Evolutionary conservation across 2,329 filamentous ascomycete genomes (phyloP), one percentile per base, ranked within the genome.

Genomic region (Colletotrichum falcatum): DNA sequence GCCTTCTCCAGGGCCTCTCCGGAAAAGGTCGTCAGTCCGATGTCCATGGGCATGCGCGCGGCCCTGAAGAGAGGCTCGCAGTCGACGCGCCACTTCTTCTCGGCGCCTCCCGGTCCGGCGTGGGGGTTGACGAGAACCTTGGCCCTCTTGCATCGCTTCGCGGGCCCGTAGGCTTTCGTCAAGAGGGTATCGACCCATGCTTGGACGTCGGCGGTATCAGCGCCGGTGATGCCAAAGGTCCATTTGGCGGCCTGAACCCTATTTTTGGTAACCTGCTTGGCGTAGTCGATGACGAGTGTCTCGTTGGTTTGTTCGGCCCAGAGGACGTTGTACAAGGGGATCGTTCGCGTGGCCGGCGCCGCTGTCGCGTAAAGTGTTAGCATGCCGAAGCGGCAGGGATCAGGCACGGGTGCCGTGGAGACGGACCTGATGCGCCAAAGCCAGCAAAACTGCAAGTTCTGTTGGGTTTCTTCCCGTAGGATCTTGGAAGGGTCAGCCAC

Each of bases 111-210:
- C 51, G 94, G 92, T 0, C 96, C 96, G 18, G 94, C 94, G 76
- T 95, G 92, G 0, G 96, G 96, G 79, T 99, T 99, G 72, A 99
- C 87, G 53, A 98, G 84, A 16, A 98, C 90, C 79, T 96, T 97
- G 73, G 96, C 90, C 56, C 94, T 90, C 80, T 94, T 96, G 68
- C 86, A 87, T 63, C 86, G 87, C 76, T 92, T 89, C 1, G 92
- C 87, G 9, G 83, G 65, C 84, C 91, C 83, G 76, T 97, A 98
- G 30, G 95, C 90, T 56, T 87, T 86, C 44, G 89, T 83, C 26
- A 97, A 79, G 42, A 98, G 85, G 62, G 82, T 84, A 35, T 86
- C 83, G 46, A 90, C 83, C 90, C 94, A 98, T 66, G 78, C 75
- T 58, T 86, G 83, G 11, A 86, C 82, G n/a, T 86, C 81, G 54